Conservation (phyloP, 306 rosid species). For the Cicer pinnatifidum region DNA sequence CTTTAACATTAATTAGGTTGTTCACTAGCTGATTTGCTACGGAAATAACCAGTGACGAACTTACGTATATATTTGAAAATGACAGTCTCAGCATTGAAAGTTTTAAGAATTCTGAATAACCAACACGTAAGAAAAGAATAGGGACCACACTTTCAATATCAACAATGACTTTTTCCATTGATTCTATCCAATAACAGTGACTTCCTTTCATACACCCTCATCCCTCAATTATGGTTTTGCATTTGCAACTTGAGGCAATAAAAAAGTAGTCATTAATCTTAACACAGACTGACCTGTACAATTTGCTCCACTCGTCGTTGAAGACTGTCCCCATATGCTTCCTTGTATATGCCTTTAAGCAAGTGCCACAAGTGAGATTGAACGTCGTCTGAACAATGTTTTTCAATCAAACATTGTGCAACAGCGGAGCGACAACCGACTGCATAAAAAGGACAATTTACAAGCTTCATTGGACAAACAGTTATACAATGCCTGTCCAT, state of each 20-base stretch:
- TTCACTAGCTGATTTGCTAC: neutral
- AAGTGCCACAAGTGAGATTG: conserved; percentile 61
- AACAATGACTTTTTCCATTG: conserved; percentile 6
- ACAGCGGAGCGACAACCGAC: conserved; percentile 71
- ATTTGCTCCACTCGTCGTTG: conserved; percentile 60
- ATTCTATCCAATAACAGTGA: conserved; percentile 17
- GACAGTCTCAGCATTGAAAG: too few relatives aligned
- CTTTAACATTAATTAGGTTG: neutral
- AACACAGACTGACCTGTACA: conserved; percentile 56
- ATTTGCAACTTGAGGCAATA: neutral
- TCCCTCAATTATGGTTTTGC: neutral
- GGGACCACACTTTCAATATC: neutral
- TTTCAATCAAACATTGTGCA: conserved; percentile 58
- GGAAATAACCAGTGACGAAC: too few relatives aligned
- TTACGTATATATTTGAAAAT: too few relatives aligned
- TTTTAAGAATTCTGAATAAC: too few relatives aligned
- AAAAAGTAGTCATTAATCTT: neutral
- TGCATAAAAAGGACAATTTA: conserved; percentile 77
- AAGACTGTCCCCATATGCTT: conserved; percentile 60
- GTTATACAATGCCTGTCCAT: conserved; percentile 95
- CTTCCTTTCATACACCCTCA: conserved; percentile 14
- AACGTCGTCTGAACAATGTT: conserved; percentile 58
- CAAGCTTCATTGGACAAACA: conserved; percentile 84
- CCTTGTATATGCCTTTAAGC: conserved; percentile 64
- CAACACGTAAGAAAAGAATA: too few relatives aligned